These are phyloP conservation scores for Mucor lusitanicus DNA, from an alignment of 371 early-diverging fungal genomes.

Conservation along the genomic window DNA sequence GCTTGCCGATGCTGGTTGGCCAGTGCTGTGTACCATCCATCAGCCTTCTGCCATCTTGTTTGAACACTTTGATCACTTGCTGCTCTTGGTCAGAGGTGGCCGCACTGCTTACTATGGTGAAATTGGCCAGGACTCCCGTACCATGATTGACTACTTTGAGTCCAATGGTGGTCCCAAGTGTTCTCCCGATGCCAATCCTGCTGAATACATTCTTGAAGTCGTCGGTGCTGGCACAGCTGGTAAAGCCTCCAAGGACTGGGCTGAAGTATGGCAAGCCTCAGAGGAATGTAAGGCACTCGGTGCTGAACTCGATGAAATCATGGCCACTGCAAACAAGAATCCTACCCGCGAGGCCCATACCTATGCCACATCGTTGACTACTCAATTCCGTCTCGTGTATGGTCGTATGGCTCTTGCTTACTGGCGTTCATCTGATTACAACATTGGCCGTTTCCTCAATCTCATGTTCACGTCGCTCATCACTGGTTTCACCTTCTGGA, in stretches of 20 bases:
- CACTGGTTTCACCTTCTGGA: constrained; percentile 59
- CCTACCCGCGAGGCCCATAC: constrained; percentile 13
- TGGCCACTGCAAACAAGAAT: not conserved
- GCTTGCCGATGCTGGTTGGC: constrained; percentile 63
- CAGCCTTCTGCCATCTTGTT: constrained; percentile 65
- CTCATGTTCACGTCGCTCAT: constrained; percentile 45
- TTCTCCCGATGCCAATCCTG: constrained; percentile 48
- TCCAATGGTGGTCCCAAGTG: constrained; percentile 51
- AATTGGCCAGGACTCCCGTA: constrained; percentile 48
- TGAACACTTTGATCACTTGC: constrained; percentile 60
- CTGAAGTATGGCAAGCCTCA: constrained; percentile 48
- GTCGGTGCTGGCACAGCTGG: constrained; percentile 50
- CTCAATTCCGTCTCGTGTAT: constrained; percentile 45
- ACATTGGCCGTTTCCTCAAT: constrained; percentile 52
- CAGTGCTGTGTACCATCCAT: constrained; percentile 62
- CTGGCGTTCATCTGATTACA: constrained; percentile 61
- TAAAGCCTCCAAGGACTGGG: constrained; percentile 49
- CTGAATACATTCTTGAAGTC: constrained; percentile 40
- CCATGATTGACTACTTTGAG: constrained; percentile 60
- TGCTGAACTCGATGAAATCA: constrained; percentile 22
- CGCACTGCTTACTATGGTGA: constrained; percentile 59
- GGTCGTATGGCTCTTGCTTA: constrained; percentile 52
- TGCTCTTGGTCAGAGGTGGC: constrained; percentile 73
- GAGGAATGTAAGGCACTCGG: constrained; percentile 19
- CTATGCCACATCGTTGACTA: constrained; percentile 29